Conservation (phyloP, 768 basidiomycete species). For the Agrocybe chaxingu region DNA sequence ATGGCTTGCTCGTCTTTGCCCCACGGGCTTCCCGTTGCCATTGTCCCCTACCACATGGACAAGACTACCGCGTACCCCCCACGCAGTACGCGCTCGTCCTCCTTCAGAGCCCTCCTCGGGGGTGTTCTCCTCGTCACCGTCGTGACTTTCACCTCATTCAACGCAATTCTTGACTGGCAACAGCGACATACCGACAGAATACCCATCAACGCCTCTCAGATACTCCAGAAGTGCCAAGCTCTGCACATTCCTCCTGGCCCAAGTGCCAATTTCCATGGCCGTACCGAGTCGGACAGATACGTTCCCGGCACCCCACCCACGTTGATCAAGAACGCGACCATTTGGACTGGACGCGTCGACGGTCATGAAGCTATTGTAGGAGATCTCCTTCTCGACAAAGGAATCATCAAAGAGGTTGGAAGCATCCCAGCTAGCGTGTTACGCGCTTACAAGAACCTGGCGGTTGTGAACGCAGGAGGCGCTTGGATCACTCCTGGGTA, state of each 20-base stretch:
- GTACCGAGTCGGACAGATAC: constrained; percentile 56
- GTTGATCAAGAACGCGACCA: constrained; percentile 68
- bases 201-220: constrained; percentile 37
- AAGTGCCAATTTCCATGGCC: constrained; percentile 34
- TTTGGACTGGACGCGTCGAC: constrained; percentile 55
- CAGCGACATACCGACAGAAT: constrained; percentile 15
- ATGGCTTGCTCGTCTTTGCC: background rate
- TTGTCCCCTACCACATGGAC: constrained; percentile 24
- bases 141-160: constrained; percentile 22
- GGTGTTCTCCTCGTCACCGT: constrained; percentile 21
- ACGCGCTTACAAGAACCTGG: constrained; percentile 22
- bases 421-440: constrained; percentile 27
- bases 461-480: constrained; percentile 52
- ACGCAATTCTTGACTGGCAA: constrained; percentile 20
- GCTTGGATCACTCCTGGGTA: constrained; percentile 75
- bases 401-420: constrained; percentile 53
- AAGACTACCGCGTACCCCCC: constrained; percentile 26
- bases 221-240: constrained; percentile 48
- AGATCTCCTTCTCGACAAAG: constrained; percentile 58
- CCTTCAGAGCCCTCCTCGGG: constrained; percentile 20
- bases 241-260: constrained; percentile 47
- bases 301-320: constrained; percentile 59
- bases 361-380: constrained; percentile 56
- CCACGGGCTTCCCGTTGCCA: background rate
- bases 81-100: constrained; percentile 6